phyloP scores from a whole-genome alignment of 2,329 filamentous ascomycete species.

The Cercospora berteroae region DNA sequence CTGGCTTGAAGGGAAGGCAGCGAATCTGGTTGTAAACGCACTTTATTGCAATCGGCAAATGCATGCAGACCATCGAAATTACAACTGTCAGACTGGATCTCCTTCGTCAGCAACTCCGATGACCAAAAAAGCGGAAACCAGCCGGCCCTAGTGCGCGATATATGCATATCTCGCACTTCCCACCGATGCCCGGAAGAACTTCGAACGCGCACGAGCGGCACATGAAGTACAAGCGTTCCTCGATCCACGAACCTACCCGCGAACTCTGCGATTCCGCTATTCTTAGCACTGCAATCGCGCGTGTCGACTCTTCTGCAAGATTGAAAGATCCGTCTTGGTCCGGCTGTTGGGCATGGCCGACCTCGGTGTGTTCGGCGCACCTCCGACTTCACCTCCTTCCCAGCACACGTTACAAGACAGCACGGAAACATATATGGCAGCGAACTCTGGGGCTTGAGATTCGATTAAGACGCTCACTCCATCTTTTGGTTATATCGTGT shows the following conservation, averaged over 20 bases:
- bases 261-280: neutral
- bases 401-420: neutral
- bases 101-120: neutral
- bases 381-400: slow-evolving; percentile 8
- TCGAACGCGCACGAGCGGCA: neutral
- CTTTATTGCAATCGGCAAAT: neutral
- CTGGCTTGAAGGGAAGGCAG: neutral
- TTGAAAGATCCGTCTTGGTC: neutral
- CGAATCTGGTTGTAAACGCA: neutral
- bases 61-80: neutral
- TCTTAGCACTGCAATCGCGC: neutral
- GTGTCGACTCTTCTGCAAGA: neutral
- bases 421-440: neutral
- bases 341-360: neutral
- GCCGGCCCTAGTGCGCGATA: neutral
- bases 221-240: neutral
- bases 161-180: slow-evolving; percentile 4
- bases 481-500: neutral
- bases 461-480: neutral
- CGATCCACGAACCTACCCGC: neutral
- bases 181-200: slow-evolving; percentile 6
- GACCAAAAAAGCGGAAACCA: neutral
- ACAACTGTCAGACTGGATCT: neutral
- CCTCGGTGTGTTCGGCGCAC: slow-evolving; percentile 2
- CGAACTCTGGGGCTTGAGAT: neutral